Base-by-base conservation (phyloP, 2,329 filamentous ascomycete species). In the Aureobasidium sp. region DNA sequence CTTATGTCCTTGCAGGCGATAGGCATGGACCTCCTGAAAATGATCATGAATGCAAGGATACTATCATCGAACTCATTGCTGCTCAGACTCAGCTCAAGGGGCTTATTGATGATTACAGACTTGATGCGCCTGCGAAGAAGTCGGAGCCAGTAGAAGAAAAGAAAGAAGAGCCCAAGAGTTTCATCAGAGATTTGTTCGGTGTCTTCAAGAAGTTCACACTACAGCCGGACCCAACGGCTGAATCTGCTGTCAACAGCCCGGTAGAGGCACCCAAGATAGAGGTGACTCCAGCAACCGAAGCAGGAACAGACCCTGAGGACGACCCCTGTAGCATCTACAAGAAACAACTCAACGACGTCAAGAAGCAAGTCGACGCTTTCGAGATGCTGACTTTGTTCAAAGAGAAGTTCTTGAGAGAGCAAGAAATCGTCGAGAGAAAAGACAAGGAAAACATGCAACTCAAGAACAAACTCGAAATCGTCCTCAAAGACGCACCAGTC, bases 51-150 rank as follows among this genome's bases (percentile, higher is more conserved):
- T 55, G 51, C 39, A 55, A 55, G 29, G 39, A 55, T 25, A 41
- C 37, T 16, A 55, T 55, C 27, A 32, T 21, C 16, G 51, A 55
- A 41, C 51, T 55, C 29, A 55, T 55, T 9, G 34, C 14, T 11
- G 39, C 39, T n/a, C 51, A 55, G 39, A 55, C 51, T 3, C 30
- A 55, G 29, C 51, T 55, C 51, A 55, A 55, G 37, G 51, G 27
- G 4, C 29, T 44, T 1, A 44, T 55, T 6, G 51, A 55, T n/a
- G 8, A 9, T 10, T 55, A 55, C 34, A 32, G 11, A 11, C 34
- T 54, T 5, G 37, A 54, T 32, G 14, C 36, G 7, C 36, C 50
- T 37, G 14, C 21, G 16, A 54, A 41, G 36, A 54, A 41, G 50
- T 41, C 8, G 21, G 27, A 34, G 47, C 47, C 47, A 49, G 50